Percentiles rank a stretch among this genome's conserved stretches.
These are phyloP conservation scores for Ogataea salicorniae DNA, from an alignment of 805 yeast genomes.

Conservation along the genomic window DNA sequence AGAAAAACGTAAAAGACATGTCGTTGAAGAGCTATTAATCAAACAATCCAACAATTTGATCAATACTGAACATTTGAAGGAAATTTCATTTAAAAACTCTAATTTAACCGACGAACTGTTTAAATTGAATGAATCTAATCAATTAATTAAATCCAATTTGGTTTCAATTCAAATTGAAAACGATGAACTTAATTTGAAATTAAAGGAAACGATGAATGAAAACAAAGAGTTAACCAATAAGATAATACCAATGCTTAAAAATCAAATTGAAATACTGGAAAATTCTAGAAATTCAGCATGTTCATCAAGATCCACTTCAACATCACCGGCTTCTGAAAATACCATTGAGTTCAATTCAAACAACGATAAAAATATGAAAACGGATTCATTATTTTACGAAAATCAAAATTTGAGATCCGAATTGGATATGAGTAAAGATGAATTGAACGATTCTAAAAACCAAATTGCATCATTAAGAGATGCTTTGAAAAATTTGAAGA, in stretches of 20 bases:
- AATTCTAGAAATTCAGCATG: constrained; percentile 21
- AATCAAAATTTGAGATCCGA: constrained; percentile 28
- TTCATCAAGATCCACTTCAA: constrained; percentile 5
- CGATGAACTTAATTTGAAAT: constrained; percentile 33
- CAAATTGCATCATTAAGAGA: constrained; percentile 30
- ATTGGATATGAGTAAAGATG: constrained; percentile 26
- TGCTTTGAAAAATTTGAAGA: constrained; percentile 26
- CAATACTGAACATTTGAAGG: constrained; percentile 40
- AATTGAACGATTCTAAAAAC: constrained; percentile 19
- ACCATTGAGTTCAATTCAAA: constrained; percentile 18
- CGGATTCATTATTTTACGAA: constrained; percentile 7
- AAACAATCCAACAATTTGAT: constrained; percentile 33
- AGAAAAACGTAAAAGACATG: constrained; percentile 60
- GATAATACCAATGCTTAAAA: constrained; percentile 43
- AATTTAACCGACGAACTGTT: constrained; percentile 44
- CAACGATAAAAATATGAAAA: no score
- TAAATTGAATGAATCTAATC: constrained; percentile 42
- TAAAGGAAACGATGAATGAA: constrained; percentile 36
- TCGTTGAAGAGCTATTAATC: constrained; percentile 67
- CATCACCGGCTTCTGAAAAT: constrained; percentile 1
- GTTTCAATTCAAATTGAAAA: constrained; percentile 34
- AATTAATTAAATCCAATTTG: constrained; percentile 42
- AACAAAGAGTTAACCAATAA: constrained; percentile 38
- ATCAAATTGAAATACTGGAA: constrained; percentile 33
- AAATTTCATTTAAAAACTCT: constrained; percentile 52